Evolutionary conservation across 805 yeast genomes (phyloP).

Genomic region (Yarrowia bubula): DNA sequence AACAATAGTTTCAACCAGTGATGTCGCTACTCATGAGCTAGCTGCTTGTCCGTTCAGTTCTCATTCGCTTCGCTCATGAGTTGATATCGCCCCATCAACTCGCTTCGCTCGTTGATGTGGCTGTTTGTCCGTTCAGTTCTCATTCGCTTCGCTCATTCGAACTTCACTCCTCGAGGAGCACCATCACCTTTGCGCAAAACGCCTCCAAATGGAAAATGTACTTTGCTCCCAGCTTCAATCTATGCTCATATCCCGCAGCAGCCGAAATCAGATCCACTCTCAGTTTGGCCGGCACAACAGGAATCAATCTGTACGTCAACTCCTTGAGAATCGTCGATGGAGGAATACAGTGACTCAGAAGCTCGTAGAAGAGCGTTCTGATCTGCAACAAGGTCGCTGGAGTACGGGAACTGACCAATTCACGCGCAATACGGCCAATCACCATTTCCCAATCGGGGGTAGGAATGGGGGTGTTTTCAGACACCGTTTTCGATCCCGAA

Average conservation of each 20-base stretch:
- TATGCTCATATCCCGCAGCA: constrained; percentile 74
- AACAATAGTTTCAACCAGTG: no score
- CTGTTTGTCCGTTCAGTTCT: no score
- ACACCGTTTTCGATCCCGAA: constrained; percentile 36
- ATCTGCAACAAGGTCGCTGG: constrained; percentile 51
- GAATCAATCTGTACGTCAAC: constrained; percentile 43
- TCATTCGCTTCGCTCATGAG: no score
- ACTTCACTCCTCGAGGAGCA: constrained; percentile 50
- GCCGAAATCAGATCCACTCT: constrained; percentile 47
- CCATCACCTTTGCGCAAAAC: constrained; percentile 85
- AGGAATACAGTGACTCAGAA: constrained; percentile 91
- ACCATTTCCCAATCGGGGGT: constrained; percentile 91
- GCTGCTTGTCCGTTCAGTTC: no score
- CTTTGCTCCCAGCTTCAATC: constrained; percentile 80
- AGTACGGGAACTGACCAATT: constrained; percentile 58
- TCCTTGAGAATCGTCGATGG: constrained; percentile 74
- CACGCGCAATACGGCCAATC: constrained; percentile 59
- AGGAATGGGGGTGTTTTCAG: constrained; percentile 50
- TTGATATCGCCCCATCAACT: no score
- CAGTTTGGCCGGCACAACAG: constrained; percentile 34
- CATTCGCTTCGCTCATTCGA: not conserved
- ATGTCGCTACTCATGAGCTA: no score
- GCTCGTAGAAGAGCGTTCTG: constrained; percentile 72
- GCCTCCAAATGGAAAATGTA: constrained; percentile 95
- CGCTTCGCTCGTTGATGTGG: no score